Conservation (phyloP, 1,284 basidiomycete genomes). For the Puccinia brachypodii region DNA sequence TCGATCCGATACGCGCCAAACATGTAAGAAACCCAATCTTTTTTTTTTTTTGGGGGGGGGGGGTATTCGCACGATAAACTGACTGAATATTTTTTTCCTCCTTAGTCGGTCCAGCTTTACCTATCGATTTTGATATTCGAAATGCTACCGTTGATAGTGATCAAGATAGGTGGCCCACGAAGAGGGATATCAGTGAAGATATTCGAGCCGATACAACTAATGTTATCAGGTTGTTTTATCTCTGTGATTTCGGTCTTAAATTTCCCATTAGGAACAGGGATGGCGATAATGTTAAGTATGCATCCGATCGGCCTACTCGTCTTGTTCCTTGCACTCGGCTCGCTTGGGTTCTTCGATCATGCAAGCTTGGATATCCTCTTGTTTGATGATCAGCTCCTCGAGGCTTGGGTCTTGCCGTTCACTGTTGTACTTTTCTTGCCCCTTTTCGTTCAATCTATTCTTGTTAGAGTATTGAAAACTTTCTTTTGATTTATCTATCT, state of each 20-base stretch:
- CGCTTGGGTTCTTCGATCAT: neutral
- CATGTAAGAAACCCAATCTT: neutral
- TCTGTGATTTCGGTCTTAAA: slow-evolving; percentile 19
- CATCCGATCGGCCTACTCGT: neutral
- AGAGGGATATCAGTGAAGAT: neutral
- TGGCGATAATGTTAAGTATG: slow-evolving; percentile 1
- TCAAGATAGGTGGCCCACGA: neutral
- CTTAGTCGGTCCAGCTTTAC: slow-evolving; percentile 11
- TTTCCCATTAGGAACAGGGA: slow-evolving; percentile 21
- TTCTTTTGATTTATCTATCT: slow-evolving; percentile 12
- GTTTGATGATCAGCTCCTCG: slow-evolving; percentile 23
- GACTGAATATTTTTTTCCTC: neutral
- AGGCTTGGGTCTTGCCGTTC: slow-evolving; percentile 28
- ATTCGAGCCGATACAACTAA: slow-evolving; percentile 30
- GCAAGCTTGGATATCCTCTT: neutral
- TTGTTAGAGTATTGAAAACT: slow-evolving; percentile 16
- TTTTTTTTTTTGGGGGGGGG: neutral
- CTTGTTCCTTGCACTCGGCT: neutral
- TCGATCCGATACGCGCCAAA: neutral
- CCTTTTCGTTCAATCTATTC: slow-evolving; percentile 14
- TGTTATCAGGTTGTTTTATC: slow-evolving; percentile 27
- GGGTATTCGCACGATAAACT: neutral
- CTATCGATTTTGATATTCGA: neutral
- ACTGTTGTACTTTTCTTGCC: slow-evolving; percentile 8
- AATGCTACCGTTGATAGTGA: slow-evolving; percentile 6